Base-by-base conservation (phyloP, 139 green algal genomes). In the Closterium sp. region DNA sequence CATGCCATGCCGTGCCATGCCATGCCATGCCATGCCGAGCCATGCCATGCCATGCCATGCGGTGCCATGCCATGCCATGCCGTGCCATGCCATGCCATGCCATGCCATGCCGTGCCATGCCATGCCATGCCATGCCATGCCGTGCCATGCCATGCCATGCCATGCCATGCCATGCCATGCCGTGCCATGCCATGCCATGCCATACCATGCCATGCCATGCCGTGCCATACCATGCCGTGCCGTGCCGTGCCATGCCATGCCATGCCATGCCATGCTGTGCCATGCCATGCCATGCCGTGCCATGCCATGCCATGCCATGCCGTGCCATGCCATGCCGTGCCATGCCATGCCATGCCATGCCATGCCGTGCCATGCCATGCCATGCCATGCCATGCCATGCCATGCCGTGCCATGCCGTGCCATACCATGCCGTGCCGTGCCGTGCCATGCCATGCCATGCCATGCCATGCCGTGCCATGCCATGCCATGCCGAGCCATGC, bases 1-100 rank as follows among this genome's bases (percentile, higher is more conserved):
- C 84, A 87, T 87, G 84, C 84, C 16, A 87, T 87, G 84, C 16
- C 84, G 31, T 87, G 84, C 84, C 84, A 87, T 87, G 84, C 84
- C 84, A 87, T 87, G 84, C 84, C 84, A 87, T 87, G 84, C 84
- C 84, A 87, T 87, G 16, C 84, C 84, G 31, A 33, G 84, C 84
- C 84, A 87, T 87, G 84, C 23, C 84, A 87, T 87, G 84, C 84
- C 84, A 87, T 87, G 84, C 84, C 23, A 87, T 30, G 16, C 64
- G 12, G 12, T 16, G 64, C 64, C 16, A 83, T 83, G 64, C 64
- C 64, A 83, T 83, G 64, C 64, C 64, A 83, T 83, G 25, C 25
- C 84, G 8, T 33, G 84, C 12, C 84, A 33, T 87, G 31, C 84
- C 84, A 87, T 33, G 84, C 84, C 84, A 30, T 87, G 84, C 23